Evolutionary conservation across 2,329 filamentous ascomycete genomes (phyloP).

Genomic region (Orbilia brochopaga): DNA sequence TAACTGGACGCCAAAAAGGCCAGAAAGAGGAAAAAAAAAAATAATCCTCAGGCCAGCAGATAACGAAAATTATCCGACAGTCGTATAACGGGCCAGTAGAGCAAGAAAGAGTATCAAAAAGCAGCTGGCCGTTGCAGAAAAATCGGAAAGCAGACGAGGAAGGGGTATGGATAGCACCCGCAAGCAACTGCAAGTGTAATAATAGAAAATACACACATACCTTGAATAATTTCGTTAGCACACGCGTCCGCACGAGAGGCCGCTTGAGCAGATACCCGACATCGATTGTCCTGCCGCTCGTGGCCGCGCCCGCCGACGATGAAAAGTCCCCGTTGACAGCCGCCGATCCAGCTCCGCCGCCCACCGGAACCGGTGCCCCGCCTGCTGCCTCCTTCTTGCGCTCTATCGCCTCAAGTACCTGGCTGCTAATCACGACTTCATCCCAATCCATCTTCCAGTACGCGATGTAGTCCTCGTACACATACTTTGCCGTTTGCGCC

Average conservation of each 20-base stretch:
- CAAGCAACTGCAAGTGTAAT: constrained; percentile 55
- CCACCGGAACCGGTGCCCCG: constrained; percentile 27
- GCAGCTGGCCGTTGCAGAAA: no score
- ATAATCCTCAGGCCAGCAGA: not conserved
- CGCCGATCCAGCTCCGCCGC: constrained; percentile 6
- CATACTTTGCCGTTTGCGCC: constrained; percentile 76
- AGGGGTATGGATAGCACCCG: constrained; percentile 66
- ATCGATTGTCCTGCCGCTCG: constrained; percentile 79
- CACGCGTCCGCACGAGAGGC: constrained; percentile 84
- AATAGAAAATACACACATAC: constrained; percentile 58
- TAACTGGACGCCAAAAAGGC: no score
- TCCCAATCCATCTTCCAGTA: constrained; percentile 94
- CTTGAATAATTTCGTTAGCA: constrained; percentile 82
- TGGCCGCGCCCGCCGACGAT: constrained; percentile 11
- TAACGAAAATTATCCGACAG: no score
- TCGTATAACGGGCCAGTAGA: no score
- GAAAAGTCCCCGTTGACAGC: constrained; percentile 14
- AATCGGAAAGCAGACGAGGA: constrained; percentile 59
- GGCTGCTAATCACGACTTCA: constrained; percentile 90
- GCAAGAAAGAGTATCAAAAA: not conserved
- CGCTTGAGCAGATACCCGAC: constrained; percentile 91
- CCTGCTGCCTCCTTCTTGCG: constrained; percentile 36
- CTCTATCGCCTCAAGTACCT: constrained; percentile 48
- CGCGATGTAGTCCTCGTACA: constrained; percentile 84
- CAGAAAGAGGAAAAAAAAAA: not conserved